A percentile compares a stretch with the other conserved stretches of the same genome.
These are phyloP conservation scores for Pyrus bretschneideri DNA, from an alignment of 306 rosid genomes.

Conservation along the genomic window DNA sequence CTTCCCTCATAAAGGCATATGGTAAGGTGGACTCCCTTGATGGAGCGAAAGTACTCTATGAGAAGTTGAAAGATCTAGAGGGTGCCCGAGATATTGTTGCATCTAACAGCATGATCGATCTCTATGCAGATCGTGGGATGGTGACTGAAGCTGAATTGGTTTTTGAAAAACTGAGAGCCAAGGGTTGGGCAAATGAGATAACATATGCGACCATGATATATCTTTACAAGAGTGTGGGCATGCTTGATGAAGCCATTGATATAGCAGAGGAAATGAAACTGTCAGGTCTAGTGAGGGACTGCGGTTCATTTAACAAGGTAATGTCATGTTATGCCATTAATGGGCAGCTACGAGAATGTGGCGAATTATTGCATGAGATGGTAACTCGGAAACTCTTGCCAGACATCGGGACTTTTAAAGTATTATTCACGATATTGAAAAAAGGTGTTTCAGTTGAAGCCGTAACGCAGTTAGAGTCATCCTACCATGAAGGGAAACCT, in stretches of 20 bases:
- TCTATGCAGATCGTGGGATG: constrained; percentile 68
- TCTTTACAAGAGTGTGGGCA: constrained; percentile 62
- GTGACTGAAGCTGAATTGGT: constrained; percentile 64
- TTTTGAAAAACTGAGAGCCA: constrained; percentile 54
- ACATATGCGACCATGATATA: constrained; percentile 70
- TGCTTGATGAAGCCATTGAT: constrained; percentile 68
- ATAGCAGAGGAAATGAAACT: constrained; percentile 82
- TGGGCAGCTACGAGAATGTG: constrained; percentile 63
- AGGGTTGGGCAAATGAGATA: constrained; percentile 47
- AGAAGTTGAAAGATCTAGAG: constrained; percentile 49
- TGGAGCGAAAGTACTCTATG: constrained; percentile 52
- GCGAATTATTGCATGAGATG: constrained; percentile 73
- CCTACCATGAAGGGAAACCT: constrained; percentile 63
- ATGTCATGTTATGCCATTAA: constrained; percentile 56
- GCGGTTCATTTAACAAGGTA: constrained; percentile 65
- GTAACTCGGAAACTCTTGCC: constrained; percentile 62
- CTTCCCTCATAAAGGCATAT: constrained; percentile 71
- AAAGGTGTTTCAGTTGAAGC: constrained; percentile 67
- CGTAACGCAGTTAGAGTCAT: constrained; percentile 64
- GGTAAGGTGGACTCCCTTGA: constrained; percentile 61
- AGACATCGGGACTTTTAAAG: constrained; percentile 52
- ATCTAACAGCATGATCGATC: constrained; percentile 67
- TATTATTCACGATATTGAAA: constrained; percentile 59
- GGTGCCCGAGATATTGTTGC: constrained; percentile 64
- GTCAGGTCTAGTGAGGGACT: constrained; percentile 63